Evolutionary conservation across 768 basidiomycete species (phyloP).

Genomic region (Hygrocybe coccinea): DNA sequence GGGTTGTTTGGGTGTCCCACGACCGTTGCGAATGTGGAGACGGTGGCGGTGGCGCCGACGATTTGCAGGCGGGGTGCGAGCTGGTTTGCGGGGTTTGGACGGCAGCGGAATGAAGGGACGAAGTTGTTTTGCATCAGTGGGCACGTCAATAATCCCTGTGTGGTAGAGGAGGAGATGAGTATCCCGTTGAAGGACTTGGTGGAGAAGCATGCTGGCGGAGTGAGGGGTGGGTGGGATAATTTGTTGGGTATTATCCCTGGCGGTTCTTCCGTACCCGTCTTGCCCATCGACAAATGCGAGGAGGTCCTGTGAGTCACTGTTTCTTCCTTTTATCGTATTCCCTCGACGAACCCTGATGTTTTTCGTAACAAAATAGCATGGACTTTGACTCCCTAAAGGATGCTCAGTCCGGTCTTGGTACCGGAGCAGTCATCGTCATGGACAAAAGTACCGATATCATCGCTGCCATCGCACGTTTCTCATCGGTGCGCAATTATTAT

Average conservation of each 20-base stretch:
- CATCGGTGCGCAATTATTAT: conserved; percentile 46
- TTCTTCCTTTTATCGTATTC: not conserved
- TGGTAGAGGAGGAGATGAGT: conserved; percentile 98
- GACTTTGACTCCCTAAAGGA: conserved; percentile 98
- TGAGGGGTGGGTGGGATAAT: conserved; percentile 95
- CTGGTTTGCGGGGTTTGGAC: conserved; percentile 92
- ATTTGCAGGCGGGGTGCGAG: conserved; percentile 83
- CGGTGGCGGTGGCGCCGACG: conserved; percentile 94
- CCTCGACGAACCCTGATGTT: conserved; percentile 5
- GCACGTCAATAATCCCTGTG: conserved; percentile 97
- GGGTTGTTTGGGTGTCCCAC: conserved; percentile 96
- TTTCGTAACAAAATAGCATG: conserved; percentile 53
- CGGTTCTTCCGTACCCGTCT: conserved; percentile 88
- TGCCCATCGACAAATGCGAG: conserved; percentile 76
- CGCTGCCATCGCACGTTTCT: conserved; percentile 89
- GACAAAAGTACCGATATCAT: conserved; percentile 96
- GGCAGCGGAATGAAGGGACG: conserved; percentile 92
- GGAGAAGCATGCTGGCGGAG: conserved; percentile 96
- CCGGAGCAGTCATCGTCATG: conserved; percentile 99
- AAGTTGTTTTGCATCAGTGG: conserved; percentile 96
- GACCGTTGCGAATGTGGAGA: conserved; percentile 98
- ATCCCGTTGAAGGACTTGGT: conserved; percentile 90
- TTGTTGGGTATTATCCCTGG: conserved; percentile 95
- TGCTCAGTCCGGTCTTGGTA: conserved; percentile 92
- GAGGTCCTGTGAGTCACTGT: conserved; percentile 73